phyloP scores from a whole-genome alignment of 106 monocot species.

The Dendrobium catenatum region DNA sequence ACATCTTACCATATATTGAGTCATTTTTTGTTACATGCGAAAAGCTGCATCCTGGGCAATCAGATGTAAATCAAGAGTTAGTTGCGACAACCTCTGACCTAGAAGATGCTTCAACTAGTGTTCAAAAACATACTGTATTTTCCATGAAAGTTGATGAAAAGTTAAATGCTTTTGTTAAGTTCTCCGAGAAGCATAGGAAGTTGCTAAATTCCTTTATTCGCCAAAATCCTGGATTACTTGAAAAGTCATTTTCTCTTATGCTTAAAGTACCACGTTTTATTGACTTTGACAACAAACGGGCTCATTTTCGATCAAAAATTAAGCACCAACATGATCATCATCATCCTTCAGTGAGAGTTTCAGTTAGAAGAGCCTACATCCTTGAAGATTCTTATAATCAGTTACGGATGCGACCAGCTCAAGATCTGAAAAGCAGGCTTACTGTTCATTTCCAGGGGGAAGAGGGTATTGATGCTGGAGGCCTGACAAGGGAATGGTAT shows the following conservation, averaged over 20 bases:
- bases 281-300: constrained; percentile 95
- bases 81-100: constrained; percentile 29
- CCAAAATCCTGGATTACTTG: constrained; percentile 91
- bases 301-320: constrained; percentile 88
- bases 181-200: constrained; percentile 86
- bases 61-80: constrained; percentile 37
- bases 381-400: constrained; percentile 97
- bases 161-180: constrained; percentile 68
- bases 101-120: constrained; percentile 48
- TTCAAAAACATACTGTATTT: constrained; percentile 26
- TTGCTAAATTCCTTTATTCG: constrained; percentile 86
- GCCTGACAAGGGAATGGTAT: constrained; percentile 96
- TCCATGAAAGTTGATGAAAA: constrained; percentile 55
- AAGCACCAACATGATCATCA: constrained; percentile 98
- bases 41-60: constrained; percentile 60
- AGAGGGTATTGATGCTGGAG: constrained; percentile 99
- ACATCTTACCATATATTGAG: constrained; percentile 91
- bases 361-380: constrained; percentile 89
- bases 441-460: constrained; percentile 99
- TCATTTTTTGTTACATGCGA: constrained; percentile 97
- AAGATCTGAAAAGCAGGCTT: constrained; percentile 86
- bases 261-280: constrained; percentile 92
- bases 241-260: constrained; percentile 94
- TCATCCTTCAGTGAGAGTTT: constrained; percentile 88
- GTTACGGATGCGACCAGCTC: constrained; percentile 83